Evolutionary conservation across 192 early-diverging fungal genomes (phyloP).

Genomic region (Rhizophlyctis rosea): DNA sequence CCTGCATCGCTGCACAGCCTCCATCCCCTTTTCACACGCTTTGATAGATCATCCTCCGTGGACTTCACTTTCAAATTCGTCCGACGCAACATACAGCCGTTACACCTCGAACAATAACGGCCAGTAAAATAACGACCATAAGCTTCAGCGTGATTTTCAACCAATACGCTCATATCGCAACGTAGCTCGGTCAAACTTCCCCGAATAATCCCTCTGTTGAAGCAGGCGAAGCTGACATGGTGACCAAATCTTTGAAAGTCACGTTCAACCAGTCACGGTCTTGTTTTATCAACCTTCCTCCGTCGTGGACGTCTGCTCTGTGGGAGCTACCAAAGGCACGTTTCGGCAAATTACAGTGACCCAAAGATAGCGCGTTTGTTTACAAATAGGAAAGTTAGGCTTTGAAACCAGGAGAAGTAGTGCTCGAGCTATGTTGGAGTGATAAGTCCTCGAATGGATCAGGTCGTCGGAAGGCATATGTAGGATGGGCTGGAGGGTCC

Average conservation of each 20-base stretch:
- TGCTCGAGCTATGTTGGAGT: conserved; percentile 11
- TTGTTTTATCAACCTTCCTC: conserved; percentile 73
- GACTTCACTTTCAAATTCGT: no score
- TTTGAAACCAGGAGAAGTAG: conserved; percentile 9
- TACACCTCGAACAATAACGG: no score
- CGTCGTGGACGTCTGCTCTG: conserved; percentile 68
- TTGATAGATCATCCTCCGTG: no score
- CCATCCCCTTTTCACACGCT: no score
- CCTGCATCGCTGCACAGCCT: no score
- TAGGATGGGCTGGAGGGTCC: conserved; percentile 66
- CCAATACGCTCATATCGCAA: no score
- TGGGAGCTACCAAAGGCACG: conserved; percentile 64
- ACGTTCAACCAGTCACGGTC: conserved; percentile 42
- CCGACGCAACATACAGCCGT: no score
- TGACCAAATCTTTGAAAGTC: neutral
- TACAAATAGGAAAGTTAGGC: conserved; percentile 4
- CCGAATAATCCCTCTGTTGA: no score
- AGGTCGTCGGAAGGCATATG: conserved; percentile 44
- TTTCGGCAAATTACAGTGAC: neutral
- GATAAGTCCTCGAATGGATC: conserved; percentile 3
- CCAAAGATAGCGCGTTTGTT: neutral
- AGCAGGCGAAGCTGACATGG: no score
- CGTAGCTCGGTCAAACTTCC: no score
- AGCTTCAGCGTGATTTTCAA: no score
- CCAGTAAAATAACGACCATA: no score